Evolutionary conservation across 352 stramenopile genomes (phyloP), one percentile per base, ranked within the genome.

Genomic region (Pythium plurisporium): DNA sequence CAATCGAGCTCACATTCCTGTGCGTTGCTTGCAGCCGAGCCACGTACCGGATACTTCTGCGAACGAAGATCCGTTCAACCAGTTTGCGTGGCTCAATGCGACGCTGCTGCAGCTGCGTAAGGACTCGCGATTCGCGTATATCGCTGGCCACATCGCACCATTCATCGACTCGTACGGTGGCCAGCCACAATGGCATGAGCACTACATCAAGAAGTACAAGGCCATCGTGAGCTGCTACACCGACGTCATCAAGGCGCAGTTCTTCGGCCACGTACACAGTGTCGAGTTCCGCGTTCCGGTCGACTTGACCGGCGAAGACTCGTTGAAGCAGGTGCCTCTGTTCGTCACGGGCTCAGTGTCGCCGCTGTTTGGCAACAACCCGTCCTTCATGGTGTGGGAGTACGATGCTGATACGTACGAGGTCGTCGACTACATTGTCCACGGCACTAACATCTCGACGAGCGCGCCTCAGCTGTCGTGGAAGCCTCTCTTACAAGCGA

Each of bases 261-360:
- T 98, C 36, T 98, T 96, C 74, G 92, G 88, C 7, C 92, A 98
- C 70, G 72, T 97, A 6, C 92, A 98, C 70, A 89, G 78, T 17
- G 73, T 97, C 60, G 92, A 98, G 73, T 95, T 97, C 61, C 87
- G 92, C 26, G 46, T 87, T 23, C 71, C 76, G 26, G 12, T 20
- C 31, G 49, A 58, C 11, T 27, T 43, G 25, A 56, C 56, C 14
- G 59, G 62, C 29, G 63, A 54, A 14, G 59, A 78, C 11, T 45
- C 83, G 22, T 72, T 86, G 25, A 8, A 33, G 14, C 50, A 70
- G 41, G 37, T 57, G 40, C 89, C 91, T 19, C 50, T 98, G 19
- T 89, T 95, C 41, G 73, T 95, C 17, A 67, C 68, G 14, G 76
- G 83, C 0, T 91, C 88, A 0, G 71, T 98, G 26, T 96, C 90